Evolutionary conservation across 2,329 filamentous ascomycete species (phyloP).

Genomic region (Periconia sp.): DNA sequence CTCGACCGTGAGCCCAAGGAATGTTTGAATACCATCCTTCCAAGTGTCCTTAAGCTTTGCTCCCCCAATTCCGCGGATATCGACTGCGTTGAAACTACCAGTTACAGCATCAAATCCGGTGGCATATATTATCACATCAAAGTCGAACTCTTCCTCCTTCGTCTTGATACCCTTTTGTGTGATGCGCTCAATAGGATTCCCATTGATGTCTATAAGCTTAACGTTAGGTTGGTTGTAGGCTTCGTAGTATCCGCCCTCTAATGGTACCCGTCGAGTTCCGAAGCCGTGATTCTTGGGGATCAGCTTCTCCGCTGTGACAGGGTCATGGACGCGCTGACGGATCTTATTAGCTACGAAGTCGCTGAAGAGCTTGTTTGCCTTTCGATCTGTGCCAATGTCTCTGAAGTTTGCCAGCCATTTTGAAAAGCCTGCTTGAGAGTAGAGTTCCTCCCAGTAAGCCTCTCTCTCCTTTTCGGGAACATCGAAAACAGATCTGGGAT

Average conservation of each 20-base stretch:
- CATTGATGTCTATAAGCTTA: slow-evolving; percentile 45
- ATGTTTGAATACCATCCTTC: slow-evolving; percentile 29
- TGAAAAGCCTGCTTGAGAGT: slow-evolving; percentile 23
- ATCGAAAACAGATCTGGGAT: slow-evolving; percentile 18
- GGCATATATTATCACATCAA: slow-evolving; percentile 48
- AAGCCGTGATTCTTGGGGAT: slow-evolving; percentile 50
- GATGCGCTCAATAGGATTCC: slow-evolving; percentile 43
- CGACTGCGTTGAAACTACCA: slow-evolving; percentile 25
- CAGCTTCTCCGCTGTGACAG: slow-evolving; percentile 50
- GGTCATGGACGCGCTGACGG: slow-evolving; percentile 44
- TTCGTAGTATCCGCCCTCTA: slow-evolving; percentile 53
- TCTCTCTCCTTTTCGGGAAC: slow-evolving; percentile 18
- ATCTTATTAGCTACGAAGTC: slow-evolving; percentile 46
- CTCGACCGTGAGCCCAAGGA: slow-evolving; percentile 32
- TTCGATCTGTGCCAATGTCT: slow-evolving; percentile 25
- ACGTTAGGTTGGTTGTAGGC: slow-evolving; percentile 47
- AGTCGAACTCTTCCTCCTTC: slow-evolving; percentile 40
- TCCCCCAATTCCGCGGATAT: slow-evolving; percentile 21
- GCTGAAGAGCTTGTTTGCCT: slow-evolving; percentile 31
- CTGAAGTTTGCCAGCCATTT: slow-evolving; percentile 25
- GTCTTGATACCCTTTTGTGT: slow-evolving; percentile 47
- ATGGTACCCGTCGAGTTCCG: slow-evolving; percentile 49
- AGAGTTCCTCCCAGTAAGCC: slow-evolving; percentile 24
- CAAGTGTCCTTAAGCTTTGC: slow-evolving; percentile 21
- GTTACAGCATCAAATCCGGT: slow-evolving; percentile 54